Conservation (phyloP, 2,329 filamentous ascomycete species). For the Stemphylium beticola region DNA sequence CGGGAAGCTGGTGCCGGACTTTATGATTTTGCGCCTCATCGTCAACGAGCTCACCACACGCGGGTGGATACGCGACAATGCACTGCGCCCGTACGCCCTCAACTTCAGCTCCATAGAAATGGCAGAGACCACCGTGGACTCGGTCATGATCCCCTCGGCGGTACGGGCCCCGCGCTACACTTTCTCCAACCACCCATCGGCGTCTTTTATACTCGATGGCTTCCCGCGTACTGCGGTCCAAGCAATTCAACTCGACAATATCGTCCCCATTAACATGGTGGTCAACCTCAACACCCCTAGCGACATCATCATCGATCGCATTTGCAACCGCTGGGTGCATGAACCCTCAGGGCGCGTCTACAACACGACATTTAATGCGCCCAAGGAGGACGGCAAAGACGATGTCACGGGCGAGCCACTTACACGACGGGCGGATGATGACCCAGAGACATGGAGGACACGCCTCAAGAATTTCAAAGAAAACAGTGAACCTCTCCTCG, state of each 20-base stretch:
- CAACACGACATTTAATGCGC: slow-evolving; percentile 91
- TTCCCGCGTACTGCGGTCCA: slow-evolving; percentile 89
- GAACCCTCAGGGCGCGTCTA: slow-evolving; percentile 90
- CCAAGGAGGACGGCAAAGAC: slow-evolving; percentile 79
- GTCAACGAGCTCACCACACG: slow-evolving; percentile 84
- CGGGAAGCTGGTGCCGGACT: slow-evolving; percentile 88
- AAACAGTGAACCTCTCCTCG: slow-evolving; percentile 81
- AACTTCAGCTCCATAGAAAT: slow-evolving; percentile 48
- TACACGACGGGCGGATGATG: slow-evolving; percentile 83
- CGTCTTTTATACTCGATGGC: slow-evolving; percentile 94
- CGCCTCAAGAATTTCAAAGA: slow-evolving; percentile 85
- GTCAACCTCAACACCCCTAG: slow-evolving; percentile 86
- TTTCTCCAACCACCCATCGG: slow-evolving; percentile 71
- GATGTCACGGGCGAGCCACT: slow-evolving; percentile 90
- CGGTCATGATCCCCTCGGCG: slow-evolving; percentile 51
- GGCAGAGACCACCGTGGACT: slow-evolving; percentile 46
- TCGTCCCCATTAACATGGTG: slow-evolving; percentile 94
- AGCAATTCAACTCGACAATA: slow-evolving; percentile 74
- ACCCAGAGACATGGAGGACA: slow-evolving; percentile 81
- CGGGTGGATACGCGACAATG: slow-evolving; percentile 74
- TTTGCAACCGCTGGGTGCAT: slow-evolving; percentile 92
- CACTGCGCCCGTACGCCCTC: slow-evolving; percentile 54
- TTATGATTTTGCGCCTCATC: slow-evolving; percentile 90
- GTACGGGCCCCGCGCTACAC: slow-evolving; percentile 49
- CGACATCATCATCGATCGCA: slow-evolving; percentile 85